A percentile compares a stretch with the other conserved stretches of the same genome.
phyloP scores from a whole-genome alignment of 2,329 filamentous ascomycete species.

The Calonectria fujianensis region DNA sequence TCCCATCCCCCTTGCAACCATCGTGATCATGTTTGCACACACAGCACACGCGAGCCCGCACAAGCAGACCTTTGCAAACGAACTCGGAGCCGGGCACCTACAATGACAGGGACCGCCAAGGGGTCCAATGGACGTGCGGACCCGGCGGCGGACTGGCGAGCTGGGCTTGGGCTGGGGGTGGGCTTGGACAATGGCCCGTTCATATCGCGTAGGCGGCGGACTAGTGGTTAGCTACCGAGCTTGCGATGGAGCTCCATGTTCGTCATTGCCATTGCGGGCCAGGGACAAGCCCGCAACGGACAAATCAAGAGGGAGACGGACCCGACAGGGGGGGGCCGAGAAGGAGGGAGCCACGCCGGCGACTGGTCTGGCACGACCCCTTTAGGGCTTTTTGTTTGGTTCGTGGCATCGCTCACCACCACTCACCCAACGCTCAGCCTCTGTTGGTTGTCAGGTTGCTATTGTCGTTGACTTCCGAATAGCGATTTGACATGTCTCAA shows the following conservation, averaged over 20 bases:
- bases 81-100: constrained; percentile 17
- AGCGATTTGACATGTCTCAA: neutral
- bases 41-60: neutral
- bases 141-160: constrained; percentile 44
- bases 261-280: constrained; percentile 52
- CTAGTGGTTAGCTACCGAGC: constrained; percentile 56
- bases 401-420: neutral
- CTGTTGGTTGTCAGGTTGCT: neutral
- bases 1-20: constrained; percentile 30
- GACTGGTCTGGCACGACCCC: neutral
- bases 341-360: constrained; percentile 11
- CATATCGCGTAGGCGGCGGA: constrained; percentile 47
- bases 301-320: constrained; percentile 36
- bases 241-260: constrained; percentile 54
- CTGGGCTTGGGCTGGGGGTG: constrained; percentile 48
- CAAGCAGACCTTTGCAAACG: neutral
- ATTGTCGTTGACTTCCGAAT: neutral
- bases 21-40: constrained; percentile 29
- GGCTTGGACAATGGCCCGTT: constrained; percentile 51
- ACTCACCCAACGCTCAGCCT: neutral
- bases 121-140: constrained; percentile 36
- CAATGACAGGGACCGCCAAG: constrained; percentile 26
- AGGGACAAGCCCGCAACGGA: constrained; percentile 42
- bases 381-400: constrained; percentile 8
- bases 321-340: constrained; percentile 32